Evolutionary conservation across 2,329 filamentous ascomycete genomes (phyloP), one percentile per base, ranked within the genome.

Genomic region (Scolecobasidium constrictum): DNA sequence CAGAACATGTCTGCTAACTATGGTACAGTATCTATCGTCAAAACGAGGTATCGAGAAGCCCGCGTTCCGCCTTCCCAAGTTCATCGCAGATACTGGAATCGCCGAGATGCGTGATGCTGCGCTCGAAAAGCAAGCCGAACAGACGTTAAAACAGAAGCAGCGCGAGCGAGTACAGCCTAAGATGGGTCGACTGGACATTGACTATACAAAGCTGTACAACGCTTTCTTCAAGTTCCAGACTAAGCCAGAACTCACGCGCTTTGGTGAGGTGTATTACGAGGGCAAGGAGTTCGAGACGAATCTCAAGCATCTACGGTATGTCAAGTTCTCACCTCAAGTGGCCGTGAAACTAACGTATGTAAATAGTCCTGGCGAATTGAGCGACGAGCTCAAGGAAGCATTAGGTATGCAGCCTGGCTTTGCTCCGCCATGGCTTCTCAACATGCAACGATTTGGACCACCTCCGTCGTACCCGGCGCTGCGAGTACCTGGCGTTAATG

Each of bases 241-340:
- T 33, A 98, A 98, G 64, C 92, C 92, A 0, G 81, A 87, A 52
- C 68, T 98, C 49, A 96, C 92, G 22, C 77, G 88, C 35, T 98
- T 94, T 53, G 92, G 92, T 33, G 92, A 98, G 62, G 88, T 98
- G n/a, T 98, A 98, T 63, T 96, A 96, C 60, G 92, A 98, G 64
- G 92, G 92, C 58, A 98, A 98, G 62, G 92, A 98, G 60, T 92
- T 86, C 57, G 92, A 98, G 64, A 94, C 92, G 9, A 36, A 36
- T 17, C 34, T 36, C 9, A 36, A 17, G 34, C 34, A 36, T 36
- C 18, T 36, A 23, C 12, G 26, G 26, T 31, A 31, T n/a, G n/a
- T n/a, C n/a, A 9, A 31, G 9, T n/a, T 7, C n/a, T 9, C 9
- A 7, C n/a, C 9, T 31, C 26, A n/a, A 9, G 9, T n/a, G 9